Percentiles rank a stretch among this genome's conserved stretches.
phyloP scores from a whole-genome alignment of 768 basidiomycete species.

The Leccinum variicolor region DNA sequence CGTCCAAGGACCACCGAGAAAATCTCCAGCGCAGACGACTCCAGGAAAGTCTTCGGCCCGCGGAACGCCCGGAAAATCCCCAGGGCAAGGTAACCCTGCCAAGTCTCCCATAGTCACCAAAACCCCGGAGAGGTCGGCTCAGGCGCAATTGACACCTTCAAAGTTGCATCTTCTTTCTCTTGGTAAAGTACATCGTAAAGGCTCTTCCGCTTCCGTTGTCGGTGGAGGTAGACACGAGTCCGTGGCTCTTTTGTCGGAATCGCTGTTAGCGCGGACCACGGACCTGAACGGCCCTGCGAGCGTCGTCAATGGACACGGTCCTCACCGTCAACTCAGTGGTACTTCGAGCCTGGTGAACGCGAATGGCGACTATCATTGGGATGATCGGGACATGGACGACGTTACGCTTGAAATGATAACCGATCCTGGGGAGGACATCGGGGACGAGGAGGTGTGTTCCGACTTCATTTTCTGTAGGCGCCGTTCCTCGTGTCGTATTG shows the following conservation, averaged over 20 bases:
- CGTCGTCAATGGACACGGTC: slow-evolving; percentile 16
- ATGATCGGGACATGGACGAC: slow-evolving; percentile 48
- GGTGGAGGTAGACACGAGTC: slow-evolving; percentile 17
- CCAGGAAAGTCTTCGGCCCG: slow-evolving; percentile 17
- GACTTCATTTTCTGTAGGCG: not conserved
- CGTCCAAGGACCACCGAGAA: slow-evolving; percentile 15
- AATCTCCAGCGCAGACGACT: slow-evolving; percentile 13
- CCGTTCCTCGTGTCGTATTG: not conserved
- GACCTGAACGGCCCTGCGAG: slow-evolving; percentile 15
- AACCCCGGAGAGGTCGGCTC: slow-evolving; percentile 21
- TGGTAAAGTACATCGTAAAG: slow-evolving; percentile 20
- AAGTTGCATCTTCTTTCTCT: slow-evolving; percentile 14
- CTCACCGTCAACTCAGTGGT: slow-evolving; percentile 23
- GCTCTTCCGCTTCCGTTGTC: slow-evolving; percentile 15
- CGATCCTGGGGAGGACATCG: slow-evolving; percentile 49
- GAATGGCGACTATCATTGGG: slow-evolving; percentile 24
- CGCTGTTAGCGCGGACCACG: slow-evolving; percentile 10
- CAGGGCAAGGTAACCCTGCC: slow-evolving; percentile 17
- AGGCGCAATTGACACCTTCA: slow-evolving; percentile 19
- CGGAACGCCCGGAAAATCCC: slow-evolving; percentile 20
- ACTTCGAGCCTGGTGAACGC: slow-evolving; percentile 19
- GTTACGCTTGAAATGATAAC: slow-evolving; percentile 75
- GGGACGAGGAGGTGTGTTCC: slow-evolving; percentile 65
- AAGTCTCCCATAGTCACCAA: slow-evolving; percentile 22
- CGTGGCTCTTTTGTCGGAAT: slow-evolving; percentile 17